phyloP scores from a whole-genome alignment of 129 eudicot species.

The Heracleum sosnowskyi region DNA sequence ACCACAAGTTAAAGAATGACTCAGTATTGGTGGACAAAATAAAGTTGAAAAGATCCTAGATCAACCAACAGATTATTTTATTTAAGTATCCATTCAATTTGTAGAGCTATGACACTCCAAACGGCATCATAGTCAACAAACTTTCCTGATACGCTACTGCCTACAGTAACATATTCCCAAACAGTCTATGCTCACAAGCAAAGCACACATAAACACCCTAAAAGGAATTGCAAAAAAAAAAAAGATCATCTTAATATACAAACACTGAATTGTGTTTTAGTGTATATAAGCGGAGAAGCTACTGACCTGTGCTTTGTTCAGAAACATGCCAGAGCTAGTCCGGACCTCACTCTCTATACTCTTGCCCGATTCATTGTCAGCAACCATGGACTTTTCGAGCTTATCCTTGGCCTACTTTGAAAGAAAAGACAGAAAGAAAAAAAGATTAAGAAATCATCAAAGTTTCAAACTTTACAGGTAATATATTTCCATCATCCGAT shows the following conservation, averaged over 20 bases:
- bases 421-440: background rate
- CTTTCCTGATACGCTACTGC: background rate
- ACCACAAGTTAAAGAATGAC: background rate
- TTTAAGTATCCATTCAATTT: background rate
- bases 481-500: background rate
- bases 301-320: conserved; percentile 60
- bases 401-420: conserved; percentile 58
- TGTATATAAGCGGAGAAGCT: background rate
- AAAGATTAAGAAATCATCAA: background rate
- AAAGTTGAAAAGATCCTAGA: background rate
- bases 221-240: background rate
- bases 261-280: background rate
- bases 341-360: conserved; percentile 64
- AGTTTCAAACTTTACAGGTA: background rate
- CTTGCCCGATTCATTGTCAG: conserved; percentile 70
- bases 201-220: background rate
- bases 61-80: background rate
- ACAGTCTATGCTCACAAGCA: background rate
- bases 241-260: background rate
- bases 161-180: background rate
- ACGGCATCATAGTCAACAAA: background rate
- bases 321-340: conserved; percentile 92
- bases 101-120: background rate
- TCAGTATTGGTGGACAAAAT: background rate
- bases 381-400: conserved; percentile 83